Conservation (phyloP, 164 flowering plant genomes). For the Tetrastigma voinierianum region DNA sequence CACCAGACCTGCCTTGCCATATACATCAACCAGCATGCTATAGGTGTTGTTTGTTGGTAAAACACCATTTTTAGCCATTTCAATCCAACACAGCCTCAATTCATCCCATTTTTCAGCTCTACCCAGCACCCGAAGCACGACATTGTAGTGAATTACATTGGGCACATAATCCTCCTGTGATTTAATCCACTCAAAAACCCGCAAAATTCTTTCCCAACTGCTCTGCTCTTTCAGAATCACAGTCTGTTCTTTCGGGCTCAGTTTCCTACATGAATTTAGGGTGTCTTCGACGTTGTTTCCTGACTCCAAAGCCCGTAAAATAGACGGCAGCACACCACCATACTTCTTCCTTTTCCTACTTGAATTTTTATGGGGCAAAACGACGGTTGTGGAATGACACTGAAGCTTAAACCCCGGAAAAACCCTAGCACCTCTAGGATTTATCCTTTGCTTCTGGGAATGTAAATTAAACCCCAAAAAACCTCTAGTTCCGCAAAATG, state of each 20-base stretch:
- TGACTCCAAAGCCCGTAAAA: slow-evolving; percentile 51
- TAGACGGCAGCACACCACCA: slow-evolving; percentile 58
- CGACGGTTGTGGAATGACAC: slow-evolving; percentile 31
- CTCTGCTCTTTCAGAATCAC: slow-evolving; percentile 80
- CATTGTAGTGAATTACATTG: slow-evolving; percentile 85
- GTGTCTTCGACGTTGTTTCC: slow-evolving; percentile 40
- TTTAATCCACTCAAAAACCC: slow-evolving; percentile 74
- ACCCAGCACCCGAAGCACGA: slow-evolving; percentile 74
- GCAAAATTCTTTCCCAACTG: slow-evolving; percentile 55
- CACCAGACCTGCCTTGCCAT: slow-evolving; percentile 82
- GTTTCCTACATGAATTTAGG: slow-evolving; percentile 44
- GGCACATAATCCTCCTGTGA: slow-evolving; percentile 66
- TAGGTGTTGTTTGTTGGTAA: slow-evolving; percentile 79
- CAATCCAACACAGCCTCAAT: slow-evolving; percentile 82
- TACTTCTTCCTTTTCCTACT: slow-evolving; percentile 41
- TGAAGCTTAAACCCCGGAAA: slow-evolving; percentile 26
- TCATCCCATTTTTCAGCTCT: slow-evolving; percentile 85
- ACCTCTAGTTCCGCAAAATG: slow-evolving; percentile 13
- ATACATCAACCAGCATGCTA: slow-evolving; percentile 82
- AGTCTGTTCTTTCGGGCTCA: slow-evolving; percentile 80
- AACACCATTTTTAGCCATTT: slow-evolving; percentile 74
- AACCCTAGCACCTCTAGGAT: slow-evolving; percentile 9
- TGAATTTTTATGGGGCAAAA: slow-evolving; percentile 21
- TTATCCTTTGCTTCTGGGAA: slow-evolving; percentile 3
- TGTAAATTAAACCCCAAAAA: slow-evolving; percentile 15